A percentile compares a stretch with the other conserved stretches of the same genome.
phyloP scores from a whole-genome alignment of 768 basidiomycete species.

The Tremella yokohamensis region DNA sequence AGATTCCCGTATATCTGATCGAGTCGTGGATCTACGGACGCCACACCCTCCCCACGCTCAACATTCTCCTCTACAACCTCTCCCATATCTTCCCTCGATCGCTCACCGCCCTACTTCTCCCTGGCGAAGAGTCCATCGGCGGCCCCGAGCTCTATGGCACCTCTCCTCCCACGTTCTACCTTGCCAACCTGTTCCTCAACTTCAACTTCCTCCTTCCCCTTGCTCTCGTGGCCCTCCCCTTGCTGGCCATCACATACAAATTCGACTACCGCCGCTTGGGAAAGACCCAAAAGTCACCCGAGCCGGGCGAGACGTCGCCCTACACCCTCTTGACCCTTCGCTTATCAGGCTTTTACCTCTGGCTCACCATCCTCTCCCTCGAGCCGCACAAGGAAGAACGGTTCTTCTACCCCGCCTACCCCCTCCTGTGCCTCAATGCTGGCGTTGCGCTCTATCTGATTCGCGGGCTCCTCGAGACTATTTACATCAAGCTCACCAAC shows the following conservation, averaged over 20 bases:
- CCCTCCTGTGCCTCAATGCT: constrained; percentile 88
- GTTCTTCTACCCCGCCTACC: constrained; percentile 96
- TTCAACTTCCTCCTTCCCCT: constrained; percentile 83
- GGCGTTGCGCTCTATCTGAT: constrained; percentile 79
- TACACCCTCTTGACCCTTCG: constrained; percentile 72
- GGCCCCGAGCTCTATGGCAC: constrained; percentile 95
- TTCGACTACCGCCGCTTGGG: constrained; percentile 70
- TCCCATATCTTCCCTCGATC: constrained; percentile 53
- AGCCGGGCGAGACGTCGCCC: constrained; percentile 58
- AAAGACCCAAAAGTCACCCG: constrained; percentile 58
- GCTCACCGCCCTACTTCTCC: background rate
- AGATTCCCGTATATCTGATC: constrained; percentile 79
- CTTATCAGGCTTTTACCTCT: constrained; percentile 86
- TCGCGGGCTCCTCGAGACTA: constrained; percentile 78
- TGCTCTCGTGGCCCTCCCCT: constrained; percentile 75
- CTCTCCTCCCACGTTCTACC: constrained; percentile 78
- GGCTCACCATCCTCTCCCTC: constrained; percentile 70
- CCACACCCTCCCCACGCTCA: constrained; percentile 77
- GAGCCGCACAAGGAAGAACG: constrained; percentile 97
- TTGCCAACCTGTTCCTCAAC: constrained; percentile 84
- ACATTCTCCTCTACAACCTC: constrained; percentile 89
- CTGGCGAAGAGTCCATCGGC: constrained; percentile 58
- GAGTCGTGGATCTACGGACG: constrained; percentile 86
- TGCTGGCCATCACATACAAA: constrained; percentile 67
- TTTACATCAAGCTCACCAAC: constrained; percentile 69